These are phyloP conservation scores for Daldinia caldariorum DNA, from an alignment of 495 filamentous ascomycete species.

Conservation along the genomic window DNA sequence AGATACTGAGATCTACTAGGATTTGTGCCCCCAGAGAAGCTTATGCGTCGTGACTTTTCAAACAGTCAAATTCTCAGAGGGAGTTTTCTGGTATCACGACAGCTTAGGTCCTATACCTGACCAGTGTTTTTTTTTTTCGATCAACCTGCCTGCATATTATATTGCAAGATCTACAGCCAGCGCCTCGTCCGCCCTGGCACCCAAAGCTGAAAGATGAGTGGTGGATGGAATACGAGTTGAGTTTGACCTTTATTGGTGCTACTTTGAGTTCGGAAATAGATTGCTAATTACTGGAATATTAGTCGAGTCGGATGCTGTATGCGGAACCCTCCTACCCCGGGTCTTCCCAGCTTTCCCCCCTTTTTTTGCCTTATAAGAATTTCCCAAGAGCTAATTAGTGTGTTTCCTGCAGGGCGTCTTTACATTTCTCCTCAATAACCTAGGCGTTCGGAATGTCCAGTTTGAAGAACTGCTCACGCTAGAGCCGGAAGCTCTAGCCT, in stretches of 20 bases:
- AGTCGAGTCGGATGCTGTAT: conserved; percentile 94
- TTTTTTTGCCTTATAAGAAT: conserved; percentile 10
- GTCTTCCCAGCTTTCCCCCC: background rate
- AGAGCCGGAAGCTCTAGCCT: conserved; percentile 80
- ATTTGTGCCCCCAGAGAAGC: background rate
- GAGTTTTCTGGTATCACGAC: conserved; percentile 10
- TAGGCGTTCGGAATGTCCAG: conserved; percentile 92
- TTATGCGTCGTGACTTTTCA: background rate
- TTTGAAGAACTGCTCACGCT: conserved; percentile 96
- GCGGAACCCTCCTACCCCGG: conserved; percentile 29
- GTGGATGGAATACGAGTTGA: conserved; percentile 67
- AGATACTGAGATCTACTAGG: background rate
- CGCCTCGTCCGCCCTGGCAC: conserved; percentile 36
- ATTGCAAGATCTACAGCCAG: conserved; percentile 15
- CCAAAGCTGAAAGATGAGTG: conserved; percentile 59
- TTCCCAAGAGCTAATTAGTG: background rate
- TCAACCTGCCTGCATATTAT: background rate
- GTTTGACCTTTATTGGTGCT: conserved; percentile 26
- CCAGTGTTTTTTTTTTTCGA: background rate
- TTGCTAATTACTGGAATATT: conserved; percentile 60
- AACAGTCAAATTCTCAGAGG: conserved; percentile 10
- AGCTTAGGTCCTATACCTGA: conserved; percentile 4
- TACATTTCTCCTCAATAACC: conserved; percentile 89
- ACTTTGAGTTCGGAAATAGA: background rate
- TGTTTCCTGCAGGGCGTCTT: conserved; percentile 80